Conservation (phyloP, 1,139 yeast genomes). For the Yamadazyma dushanensis region DNA sequence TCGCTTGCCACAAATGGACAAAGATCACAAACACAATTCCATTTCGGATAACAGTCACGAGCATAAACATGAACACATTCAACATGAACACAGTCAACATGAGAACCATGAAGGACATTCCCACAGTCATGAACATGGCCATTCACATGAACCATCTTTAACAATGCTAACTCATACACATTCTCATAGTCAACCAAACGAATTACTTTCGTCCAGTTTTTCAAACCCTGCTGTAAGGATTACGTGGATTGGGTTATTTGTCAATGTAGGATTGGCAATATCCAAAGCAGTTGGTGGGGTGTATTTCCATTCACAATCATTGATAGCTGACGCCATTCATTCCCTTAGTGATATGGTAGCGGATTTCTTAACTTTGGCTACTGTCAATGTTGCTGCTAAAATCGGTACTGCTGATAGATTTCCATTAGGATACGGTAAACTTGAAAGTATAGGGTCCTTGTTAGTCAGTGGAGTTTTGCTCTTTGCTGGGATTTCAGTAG, state of each 20-base stretch:
- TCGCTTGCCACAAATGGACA: neutral
- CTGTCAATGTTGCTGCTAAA: slow-evolving; percentile 75
- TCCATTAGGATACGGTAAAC: slow-evolving; percentile 90
- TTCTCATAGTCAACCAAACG: slow-evolving; percentile 41
- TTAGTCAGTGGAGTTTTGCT: slow-evolving; percentile 81
- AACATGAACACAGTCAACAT: slow-evolving; percentile 8
- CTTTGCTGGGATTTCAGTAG: slow-evolving; percentile 88
- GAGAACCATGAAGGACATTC: slow-evolving; percentile 6
- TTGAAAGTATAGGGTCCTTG: slow-evolving; percentile 88
- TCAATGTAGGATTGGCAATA: slow-evolving; percentile 81
- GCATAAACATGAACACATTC: slow-evolving; percentile 1
- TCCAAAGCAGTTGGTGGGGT: slow-evolving; percentile 90
- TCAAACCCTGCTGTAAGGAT: slow-evolving; percentile 86
- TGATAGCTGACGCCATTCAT: slow-evolving; percentile 92
- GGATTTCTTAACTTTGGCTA: slow-evolving; percentile 83
- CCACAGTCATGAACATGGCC: slow-evolving; percentile 9
- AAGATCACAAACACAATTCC: neutral
- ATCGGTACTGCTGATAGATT: slow-evolving; percentile 60
- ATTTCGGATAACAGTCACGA: slow-evolving; percentile 3
- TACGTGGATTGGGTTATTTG: slow-evolving; percentile 86
- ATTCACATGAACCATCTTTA: slow-evolving; percentile 10
- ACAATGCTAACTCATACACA: slow-evolving; percentile 15
- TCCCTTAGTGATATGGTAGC: slow-evolving; percentile 88
- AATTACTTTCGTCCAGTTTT: slow-evolving; percentile 36
- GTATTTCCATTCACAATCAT: slow-evolving; percentile 90